Conservation (phyloP, 257 asterid genomes). For the Gardenia jasminoides region DNA sequence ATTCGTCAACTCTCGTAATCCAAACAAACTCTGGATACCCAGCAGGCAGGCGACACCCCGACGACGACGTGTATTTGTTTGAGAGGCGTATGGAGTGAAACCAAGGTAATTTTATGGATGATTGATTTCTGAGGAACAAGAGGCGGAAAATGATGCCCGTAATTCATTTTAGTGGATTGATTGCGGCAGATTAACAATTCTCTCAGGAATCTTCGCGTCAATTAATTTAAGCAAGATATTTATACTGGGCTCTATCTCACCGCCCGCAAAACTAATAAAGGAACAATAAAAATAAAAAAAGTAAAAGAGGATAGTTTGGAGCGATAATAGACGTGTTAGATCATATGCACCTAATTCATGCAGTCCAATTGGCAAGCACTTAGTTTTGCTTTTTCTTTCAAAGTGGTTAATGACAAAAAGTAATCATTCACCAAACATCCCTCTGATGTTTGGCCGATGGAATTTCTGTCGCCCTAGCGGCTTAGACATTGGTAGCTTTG, state of each 20-base stretch:
- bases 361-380: constrained; percentile 24
- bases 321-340: neutral
- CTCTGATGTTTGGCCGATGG: neutral
- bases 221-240: neutral
- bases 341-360: neutral
- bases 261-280: neutral
- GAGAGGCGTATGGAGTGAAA: too few relatives aligned
- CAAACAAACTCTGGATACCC: too few relatives aligned
- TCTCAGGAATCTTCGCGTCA: neutral
- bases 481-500: neutral
- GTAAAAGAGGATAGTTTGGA: neutral
- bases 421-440: constrained; percentile 13
- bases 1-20: too few relatives aligned
- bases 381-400: constrained; percentile 13
- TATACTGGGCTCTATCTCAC: neutral
- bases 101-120: neutral
- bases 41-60: too few relatives aligned
- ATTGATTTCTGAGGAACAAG: neutral
- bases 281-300: neutral
- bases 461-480: constrained; percentile 8
- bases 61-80: too few relatives aligned
- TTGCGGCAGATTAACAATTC: neutral
- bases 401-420: constrained; percentile 15
- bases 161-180: neutral
- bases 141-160: neutral